These are phyloP conservation scores for Aquanectria penicillioides DNA, from an alignment of 2,329 filamentous ascomycete genomes.

Conservation along the genomic window DNA sequence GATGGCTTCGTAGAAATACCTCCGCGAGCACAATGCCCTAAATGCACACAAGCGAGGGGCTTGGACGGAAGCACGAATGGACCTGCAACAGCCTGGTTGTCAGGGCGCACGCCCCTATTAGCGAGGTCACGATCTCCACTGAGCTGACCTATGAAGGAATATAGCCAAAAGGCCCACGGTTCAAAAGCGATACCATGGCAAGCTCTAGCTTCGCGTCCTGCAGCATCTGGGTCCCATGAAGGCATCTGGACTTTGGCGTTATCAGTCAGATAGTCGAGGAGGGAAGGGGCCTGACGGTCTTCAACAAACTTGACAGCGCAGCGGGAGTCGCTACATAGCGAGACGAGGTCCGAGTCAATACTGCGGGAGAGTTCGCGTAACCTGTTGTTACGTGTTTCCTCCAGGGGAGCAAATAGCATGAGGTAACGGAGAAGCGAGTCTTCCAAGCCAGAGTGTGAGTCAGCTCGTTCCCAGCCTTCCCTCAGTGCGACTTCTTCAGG, in stretches of 20 bases:
- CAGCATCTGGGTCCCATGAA: constrained; percentile 44
- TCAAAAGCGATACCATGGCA: constrained; percentile 51
- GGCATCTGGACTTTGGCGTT: constrained; percentile 43
- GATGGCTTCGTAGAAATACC: constrained; percentile 48
- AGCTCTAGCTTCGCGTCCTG: constrained; percentile 39
- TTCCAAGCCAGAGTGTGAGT: constrained; percentile 36
- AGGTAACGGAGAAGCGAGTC: constrained; percentile 49
- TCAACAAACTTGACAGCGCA: constrained; percentile 47
- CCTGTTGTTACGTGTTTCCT: constrained; percentile 36
- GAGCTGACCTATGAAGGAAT: constrained; percentile 52
- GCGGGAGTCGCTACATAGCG: constrained; percentile 46
- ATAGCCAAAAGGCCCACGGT: constrained; percentile 54
- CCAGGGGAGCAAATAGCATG: constrained; percentile 46
- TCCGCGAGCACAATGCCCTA: constrained; percentile 49
- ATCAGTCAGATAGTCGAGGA: constrained; percentile 49
- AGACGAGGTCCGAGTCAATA: constrained; percentile 49
- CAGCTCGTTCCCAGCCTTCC: constrained; percentile 48
- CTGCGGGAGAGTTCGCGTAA: constrained; percentile 43
- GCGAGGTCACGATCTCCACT: constrained; percentile 48
- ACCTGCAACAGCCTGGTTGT: constrained; percentile 46
- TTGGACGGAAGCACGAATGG: constrained; percentile 52
- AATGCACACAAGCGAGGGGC: constrained; percentile 49
- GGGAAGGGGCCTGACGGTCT: constrained; percentile 42
- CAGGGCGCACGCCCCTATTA: constrained; percentile 24
- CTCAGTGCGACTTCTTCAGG: constrained; percentile 35